Conservation (phyloP, 352 stramenopile species). For the Globisporangium recalcitrans region DNA sequence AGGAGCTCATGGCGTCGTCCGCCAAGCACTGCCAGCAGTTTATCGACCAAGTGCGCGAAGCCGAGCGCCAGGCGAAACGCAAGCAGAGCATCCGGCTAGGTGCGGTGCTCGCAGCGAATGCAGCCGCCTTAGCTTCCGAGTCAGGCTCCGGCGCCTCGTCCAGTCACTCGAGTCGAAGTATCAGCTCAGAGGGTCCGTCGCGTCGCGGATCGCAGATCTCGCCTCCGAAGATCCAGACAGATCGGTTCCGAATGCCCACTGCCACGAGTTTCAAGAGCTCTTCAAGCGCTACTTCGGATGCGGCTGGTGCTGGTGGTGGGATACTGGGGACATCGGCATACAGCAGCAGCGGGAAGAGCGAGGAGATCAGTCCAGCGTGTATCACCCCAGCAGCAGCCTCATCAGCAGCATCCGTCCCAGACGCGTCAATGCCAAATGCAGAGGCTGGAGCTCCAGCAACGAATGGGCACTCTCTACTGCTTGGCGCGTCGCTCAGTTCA, state of each 20-base stretch:
- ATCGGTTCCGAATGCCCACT: not conserved
- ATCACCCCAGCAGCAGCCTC: not conserved
- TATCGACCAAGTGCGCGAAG: slow-evolving; percentile 39
- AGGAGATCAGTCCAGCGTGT: slow-evolving; percentile 6
- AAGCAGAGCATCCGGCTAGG: slow-evolving; percentile 27
- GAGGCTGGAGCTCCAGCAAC: not conserved
- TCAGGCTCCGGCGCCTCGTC: not conserved
- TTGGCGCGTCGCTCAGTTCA: not conserved
- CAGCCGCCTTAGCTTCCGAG: not conserved
- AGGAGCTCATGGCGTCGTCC: slow-evolving; percentile 74
- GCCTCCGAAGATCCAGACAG: not conserved
- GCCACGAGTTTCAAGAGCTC: not conserved
- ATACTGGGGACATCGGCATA: not conserved
- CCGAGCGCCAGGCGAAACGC: slow-evolving; percentile 32
- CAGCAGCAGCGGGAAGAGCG: slow-evolving; percentile 10
- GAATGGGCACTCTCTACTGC: not conserved
- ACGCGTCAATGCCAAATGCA: not conserved
- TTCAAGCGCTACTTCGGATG: not conserved
- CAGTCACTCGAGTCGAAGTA: not conserved
- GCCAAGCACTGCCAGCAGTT: slow-evolving; percentile 58
- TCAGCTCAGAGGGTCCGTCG: not conserved
- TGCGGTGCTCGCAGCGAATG: slow-evolving; percentile 11
- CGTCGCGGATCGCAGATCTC: slow-evolving; percentile 1
- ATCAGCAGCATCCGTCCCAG: not conserved
- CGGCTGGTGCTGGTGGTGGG: not conserved